phyloP scores from a whole-genome alignment of 2,329 filamentous ascomycete species.

The Neophaeococcomyces aloes region DNA sequence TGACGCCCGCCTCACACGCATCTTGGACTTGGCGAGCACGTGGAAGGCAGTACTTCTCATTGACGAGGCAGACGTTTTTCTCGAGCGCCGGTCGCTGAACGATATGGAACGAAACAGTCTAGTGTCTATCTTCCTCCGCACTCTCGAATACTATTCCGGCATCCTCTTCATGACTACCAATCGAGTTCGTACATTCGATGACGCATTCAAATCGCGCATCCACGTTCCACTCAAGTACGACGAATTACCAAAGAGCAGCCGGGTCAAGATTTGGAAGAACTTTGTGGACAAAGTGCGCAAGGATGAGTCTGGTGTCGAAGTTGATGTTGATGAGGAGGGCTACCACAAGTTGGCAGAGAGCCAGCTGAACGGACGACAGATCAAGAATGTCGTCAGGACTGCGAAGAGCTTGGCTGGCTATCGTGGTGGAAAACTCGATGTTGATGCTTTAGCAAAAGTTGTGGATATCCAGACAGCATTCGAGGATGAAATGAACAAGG shows the following conservation, averaged over 20 bases:
- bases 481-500: conserved; percentile 71
- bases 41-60: conserved; percentile 80
- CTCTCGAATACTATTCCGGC: conserved; percentile 85
- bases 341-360: conserved; percentile 56
- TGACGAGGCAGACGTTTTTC: conserved; percentile 75
- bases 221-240: conserved; percentile 77
- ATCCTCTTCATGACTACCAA: conserved; percentile 87
- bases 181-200: conserved; percentile 74
- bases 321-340: conserved; percentile 58
- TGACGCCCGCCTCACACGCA: conserved; percentile 68
- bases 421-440: conserved; percentile 58
- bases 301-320: conserved; percentile 44
- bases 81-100: conserved; percentile 71
- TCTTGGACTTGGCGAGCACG: conserved; percentile 72
- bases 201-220: conserved; percentile 69
- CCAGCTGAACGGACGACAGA: conserved; percentile 62
- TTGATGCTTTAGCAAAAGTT: conserved; percentile 71
- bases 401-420: conserved; percentile 74
- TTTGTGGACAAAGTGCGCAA: not conserved
- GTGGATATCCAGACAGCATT: conserved; percentile 55
- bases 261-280: conserved; percentile 58
- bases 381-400: conserved; percentile 79
- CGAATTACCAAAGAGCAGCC: conserved; percentile 65
- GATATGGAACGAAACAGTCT: conserved; percentile 78
- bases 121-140: conserved; percentile 75